These are phyloP conservation scores for Soucietia sequanensis DNA, from an alignment of 805 yeast species.

Conservation along the genomic window DNA sequence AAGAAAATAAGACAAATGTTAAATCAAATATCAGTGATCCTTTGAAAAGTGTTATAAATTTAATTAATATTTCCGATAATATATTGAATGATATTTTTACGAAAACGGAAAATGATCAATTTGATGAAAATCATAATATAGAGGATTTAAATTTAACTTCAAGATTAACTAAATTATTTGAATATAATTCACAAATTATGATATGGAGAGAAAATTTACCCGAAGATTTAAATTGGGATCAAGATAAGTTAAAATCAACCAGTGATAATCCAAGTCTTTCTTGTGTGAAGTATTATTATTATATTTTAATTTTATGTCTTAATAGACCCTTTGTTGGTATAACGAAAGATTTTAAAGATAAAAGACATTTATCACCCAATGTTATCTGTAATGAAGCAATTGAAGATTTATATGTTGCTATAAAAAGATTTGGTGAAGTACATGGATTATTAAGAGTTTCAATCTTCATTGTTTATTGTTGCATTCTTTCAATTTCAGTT, in stretches of 20 bases:
- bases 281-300: conserved; percentile 55
- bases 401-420: conserved; percentile 39
- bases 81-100: conserved; percentile 46
- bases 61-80: conserved; percentile 45
- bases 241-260: conserved; percentile 32
- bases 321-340: conserved; percentile 59
- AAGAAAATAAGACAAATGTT: conserved; percentile 8
- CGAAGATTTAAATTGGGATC: conserved; percentile 48
- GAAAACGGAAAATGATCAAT: conserved; percentile 28
- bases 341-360: conserved; percentile 10
- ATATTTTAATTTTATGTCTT: conserved; percentile 55
- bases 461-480: conserved; percentile 45
- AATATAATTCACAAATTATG: conserved; percentile 50
- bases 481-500: conserved; percentile 38
- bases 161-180: conserved; percentile 34
- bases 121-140: conserved; percentile 15
- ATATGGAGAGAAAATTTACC: conserved; percentile 54
- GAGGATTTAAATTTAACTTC: conserved; percentile 45
- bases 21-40: conserved; percentile 43
- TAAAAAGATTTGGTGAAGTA: conserved; percentile 31
- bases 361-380: conserved; percentile 27
- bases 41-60: conserved; percentile 38
- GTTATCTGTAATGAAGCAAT: conserved; percentile 39
- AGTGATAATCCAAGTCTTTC: conserved; percentile 55
- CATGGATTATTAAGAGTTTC: conserved; percentile 45